Evolutionary conservation across 2,329 filamentous ascomycete species (phyloP).

Genomic region (Fusarium sp.): DNA sequence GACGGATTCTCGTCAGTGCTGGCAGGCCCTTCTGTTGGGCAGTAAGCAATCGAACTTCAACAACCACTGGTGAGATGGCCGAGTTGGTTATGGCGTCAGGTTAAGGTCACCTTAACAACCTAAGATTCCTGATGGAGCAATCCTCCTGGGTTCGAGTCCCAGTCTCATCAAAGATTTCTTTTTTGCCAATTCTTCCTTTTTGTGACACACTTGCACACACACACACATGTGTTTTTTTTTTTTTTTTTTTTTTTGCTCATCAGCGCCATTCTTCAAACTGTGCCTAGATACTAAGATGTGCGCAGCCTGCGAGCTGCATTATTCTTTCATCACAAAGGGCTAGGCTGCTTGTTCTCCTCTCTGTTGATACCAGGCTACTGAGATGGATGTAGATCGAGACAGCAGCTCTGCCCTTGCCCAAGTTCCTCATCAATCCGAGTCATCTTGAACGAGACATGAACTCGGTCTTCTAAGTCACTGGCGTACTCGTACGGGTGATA

Average conservation of each 20-base stretch:
- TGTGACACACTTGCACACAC: background rate
- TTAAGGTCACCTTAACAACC: constrained; percentile 49
- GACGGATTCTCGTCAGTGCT: background rate
- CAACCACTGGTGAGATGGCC: constrained; percentile 48
- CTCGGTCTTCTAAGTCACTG: background rate
- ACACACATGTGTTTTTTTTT: background rate
- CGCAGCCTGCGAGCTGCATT: background rate
- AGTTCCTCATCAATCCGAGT: background rate
- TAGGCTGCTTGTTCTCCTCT: background rate
- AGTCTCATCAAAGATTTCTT: constrained; percentile 46
- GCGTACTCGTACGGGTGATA: background rate
- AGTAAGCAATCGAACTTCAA: rapidly evolving
- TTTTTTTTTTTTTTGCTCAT: background rate
- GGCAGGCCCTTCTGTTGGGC: background rate
- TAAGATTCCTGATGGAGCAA: constrained; percentile 50
- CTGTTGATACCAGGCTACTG: background rate
- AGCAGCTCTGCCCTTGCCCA: background rate
- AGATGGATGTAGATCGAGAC: background rate
- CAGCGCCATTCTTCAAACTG: background rate
- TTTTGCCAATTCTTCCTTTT: background rate
- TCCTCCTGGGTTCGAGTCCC: constrained; percentile 53
- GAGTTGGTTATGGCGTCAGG: constrained; percentile 53
- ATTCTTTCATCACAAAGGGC: background rate
- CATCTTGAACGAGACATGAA: background rate
- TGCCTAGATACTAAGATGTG: background rate